Conservation (phyloP, 2,329 filamentous ascomycete species). For the Cordyceps javanica region DNA sequence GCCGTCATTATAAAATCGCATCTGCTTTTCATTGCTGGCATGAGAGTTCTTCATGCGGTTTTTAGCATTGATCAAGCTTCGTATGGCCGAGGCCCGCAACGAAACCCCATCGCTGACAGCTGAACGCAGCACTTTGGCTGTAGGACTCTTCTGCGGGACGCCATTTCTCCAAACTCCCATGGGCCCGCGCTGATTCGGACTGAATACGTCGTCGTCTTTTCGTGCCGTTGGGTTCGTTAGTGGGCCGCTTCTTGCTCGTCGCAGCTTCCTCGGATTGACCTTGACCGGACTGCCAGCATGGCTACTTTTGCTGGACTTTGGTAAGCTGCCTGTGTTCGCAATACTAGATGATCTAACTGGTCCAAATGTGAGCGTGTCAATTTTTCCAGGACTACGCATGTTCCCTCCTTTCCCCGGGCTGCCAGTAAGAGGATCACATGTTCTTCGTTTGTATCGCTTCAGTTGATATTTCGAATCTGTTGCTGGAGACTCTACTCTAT, state of each 20-base stretch:
- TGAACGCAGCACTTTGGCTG: constrained; percentile 6
- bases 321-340: constrained; percentile 11
- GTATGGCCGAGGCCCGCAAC: constrained; percentile 8
- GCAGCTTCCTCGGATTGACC: neutral
- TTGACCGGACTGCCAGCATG: neutral
- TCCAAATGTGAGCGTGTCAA: neutral
- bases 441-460: constrained; percentile 6
- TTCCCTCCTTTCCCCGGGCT: neutral
- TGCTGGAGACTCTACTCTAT: neutral
- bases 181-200: neutral
- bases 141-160: constrained; percentile 2
- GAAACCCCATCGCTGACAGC: constrained; percentile 9
- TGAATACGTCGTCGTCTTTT: constrained; percentile 2
- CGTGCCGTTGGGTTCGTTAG: neutral
- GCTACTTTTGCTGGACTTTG: neutral
- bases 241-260: constrained; percentile 3
- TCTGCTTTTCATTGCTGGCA: neutral
- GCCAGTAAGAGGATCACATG: neutral
- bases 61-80: constrained; percentile 5
- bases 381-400: neutral
- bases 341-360: neutral
- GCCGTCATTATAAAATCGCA: neutral
- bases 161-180: constrained; percentile 10
- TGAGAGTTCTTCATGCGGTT: constrained; percentile 3
- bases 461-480: constrained; percentile 11